A percentile compares a stretch with the other conserved stretches of the same genome.
Evolutionary conservation across 2,329 filamentous ascomycete genomes (phyloP).

Genomic region (Knufia petricola): DNA sequence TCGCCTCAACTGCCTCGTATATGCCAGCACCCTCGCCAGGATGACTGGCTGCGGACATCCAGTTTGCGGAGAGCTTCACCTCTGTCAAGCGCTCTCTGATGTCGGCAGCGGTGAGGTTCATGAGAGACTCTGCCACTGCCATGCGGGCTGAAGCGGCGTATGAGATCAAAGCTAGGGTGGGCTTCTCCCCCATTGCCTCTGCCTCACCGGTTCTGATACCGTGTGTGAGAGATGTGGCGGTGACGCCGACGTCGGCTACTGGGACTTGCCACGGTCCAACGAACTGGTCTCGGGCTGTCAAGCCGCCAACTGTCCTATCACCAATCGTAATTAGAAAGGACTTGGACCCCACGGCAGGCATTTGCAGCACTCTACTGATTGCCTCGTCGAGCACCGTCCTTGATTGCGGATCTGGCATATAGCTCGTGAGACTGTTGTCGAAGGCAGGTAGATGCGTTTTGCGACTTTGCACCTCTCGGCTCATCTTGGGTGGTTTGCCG

Average conservation of each 20-base stretch:
- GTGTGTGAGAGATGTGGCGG: conserved; percentile 65
- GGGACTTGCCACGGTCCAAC: conserved; percentile 94
- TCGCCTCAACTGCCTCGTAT: conserved; percentile 87
- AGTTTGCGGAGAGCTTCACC: conserved; percentile 88
- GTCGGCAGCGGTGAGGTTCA: conserved; percentile 82
- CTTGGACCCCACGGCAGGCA: conserved; percentile 92
- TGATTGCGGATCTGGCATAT: conserved; percentile 48
- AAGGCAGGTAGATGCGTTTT: conserved; percentile 61
- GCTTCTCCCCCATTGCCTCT: conserved; percentile 96
- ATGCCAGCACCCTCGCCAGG: conserved; percentile 84
- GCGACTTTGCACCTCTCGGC: conserved; percentile 61
- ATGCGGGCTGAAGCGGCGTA: conserved; percentile 85
- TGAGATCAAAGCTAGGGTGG: conserved; percentile 78
- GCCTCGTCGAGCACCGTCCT: conserved; percentile 55
- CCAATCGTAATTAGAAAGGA: conserved; percentile 95
- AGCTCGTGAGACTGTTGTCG: conserved; percentile 61
- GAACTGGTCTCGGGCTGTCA: conserved; percentile 86
- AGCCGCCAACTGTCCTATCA: conserved; percentile 80
- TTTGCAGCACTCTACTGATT: conserved; percentile 66
- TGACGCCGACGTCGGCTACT: conserved; percentile 88
- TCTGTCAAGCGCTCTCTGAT: conserved; percentile 63
- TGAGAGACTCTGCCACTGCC: conserved; percentile 86
- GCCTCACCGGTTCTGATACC: conserved; percentile 76
- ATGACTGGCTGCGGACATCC: conserved; percentile 96
- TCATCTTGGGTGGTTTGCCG: conserved; percentile 75